Evolutionary conservation across 306 rosid species (phyloP).

Genomic region (Fagus sylvatica): DNA sequence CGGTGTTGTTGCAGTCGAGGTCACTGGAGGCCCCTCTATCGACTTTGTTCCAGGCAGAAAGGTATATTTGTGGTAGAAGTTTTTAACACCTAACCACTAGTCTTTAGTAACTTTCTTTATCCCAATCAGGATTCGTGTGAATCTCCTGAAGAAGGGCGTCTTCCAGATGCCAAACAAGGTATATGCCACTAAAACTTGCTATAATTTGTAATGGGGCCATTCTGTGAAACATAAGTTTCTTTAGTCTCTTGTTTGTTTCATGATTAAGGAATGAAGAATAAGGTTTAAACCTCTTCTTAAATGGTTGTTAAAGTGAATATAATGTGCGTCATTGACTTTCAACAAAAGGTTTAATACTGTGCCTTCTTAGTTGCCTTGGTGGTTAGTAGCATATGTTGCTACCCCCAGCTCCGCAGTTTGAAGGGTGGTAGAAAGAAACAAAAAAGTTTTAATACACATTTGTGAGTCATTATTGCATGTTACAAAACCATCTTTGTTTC

Average conservation of each 20-base stretch:
- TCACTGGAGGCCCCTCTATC: slow-evolving; percentile 88
- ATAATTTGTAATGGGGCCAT: not conserved
- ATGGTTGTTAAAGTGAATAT: not conserved
- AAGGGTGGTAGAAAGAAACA: no score
- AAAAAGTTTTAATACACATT: no score
- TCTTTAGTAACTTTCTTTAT: slow-evolving; percentile 18
- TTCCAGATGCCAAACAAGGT: slow-evolving; percentile 87
- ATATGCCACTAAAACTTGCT: slow-evolving; percentile 14
- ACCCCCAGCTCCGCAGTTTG: no score
- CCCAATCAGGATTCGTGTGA: slow-evolving; percentile 53
- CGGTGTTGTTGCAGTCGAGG: slow-evolving; percentile 88
- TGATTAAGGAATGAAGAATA: not conserved
- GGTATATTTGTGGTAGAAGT: slow-evolving; percentile 36
- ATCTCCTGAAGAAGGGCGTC: slow-evolving; percentile 73
- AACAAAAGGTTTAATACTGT: no score
- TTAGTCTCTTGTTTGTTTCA: not conserved
- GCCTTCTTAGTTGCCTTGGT: no score
- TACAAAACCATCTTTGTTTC: no score
- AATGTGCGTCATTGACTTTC: no score
- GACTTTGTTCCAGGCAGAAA: slow-evolving; percentile 78
- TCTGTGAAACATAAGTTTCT: not conserved
- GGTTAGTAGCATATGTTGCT: no score
- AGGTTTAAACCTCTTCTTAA: not conserved
- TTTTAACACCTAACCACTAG: not conserved
- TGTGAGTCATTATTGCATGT: no score